These are phyloP conservation scores for Verticillium longisporum DNA, from an alignment of 2,329 filamentous ascomycete genomes.

Conservation along the genomic window DNA sequence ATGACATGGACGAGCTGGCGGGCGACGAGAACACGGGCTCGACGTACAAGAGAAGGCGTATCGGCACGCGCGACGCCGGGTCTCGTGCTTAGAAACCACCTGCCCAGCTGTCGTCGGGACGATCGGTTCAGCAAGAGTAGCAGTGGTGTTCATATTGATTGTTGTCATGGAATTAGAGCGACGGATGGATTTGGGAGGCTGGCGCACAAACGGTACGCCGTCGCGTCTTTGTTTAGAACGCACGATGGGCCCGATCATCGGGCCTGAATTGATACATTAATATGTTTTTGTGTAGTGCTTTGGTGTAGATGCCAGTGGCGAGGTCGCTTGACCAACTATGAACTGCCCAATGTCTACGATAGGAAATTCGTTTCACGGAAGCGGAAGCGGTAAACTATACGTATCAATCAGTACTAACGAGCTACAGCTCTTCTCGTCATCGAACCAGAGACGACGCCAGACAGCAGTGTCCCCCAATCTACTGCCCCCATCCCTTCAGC, in stretches of 20 bases:
- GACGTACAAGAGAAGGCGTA: constrained; percentile 27
- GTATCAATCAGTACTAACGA: no score
- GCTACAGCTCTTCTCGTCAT: neutral
- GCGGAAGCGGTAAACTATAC: no score
- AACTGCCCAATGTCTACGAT: no score
- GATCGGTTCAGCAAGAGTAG: neutral
- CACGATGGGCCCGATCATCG: neutral
- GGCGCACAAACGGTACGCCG: neutral
- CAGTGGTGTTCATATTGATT: neutral
- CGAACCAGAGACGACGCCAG: neutral
- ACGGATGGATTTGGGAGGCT: neutral
- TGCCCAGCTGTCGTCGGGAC: neutral
- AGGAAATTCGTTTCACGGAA: no score
- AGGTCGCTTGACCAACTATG: no score
- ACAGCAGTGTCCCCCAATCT: no score
- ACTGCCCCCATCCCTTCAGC: neutral
- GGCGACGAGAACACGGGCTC: constrained; percentile 29
- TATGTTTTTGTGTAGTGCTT: neutral
- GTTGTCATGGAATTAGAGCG: neutral
- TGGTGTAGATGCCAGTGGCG: no score
- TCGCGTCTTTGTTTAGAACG: neutral
- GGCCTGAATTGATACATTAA: neutral
- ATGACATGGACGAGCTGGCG: constrained; percentile 37
- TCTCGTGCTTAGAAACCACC: constrained; percentile 21
- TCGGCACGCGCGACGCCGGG: constrained; percentile 14